Percentiles rank a stretch among this genome's conserved stretches.
Evolutionary conservation across 176 grass and related monocot species (phyloP).

Genomic region (Aegilops bicornis): DNA sequence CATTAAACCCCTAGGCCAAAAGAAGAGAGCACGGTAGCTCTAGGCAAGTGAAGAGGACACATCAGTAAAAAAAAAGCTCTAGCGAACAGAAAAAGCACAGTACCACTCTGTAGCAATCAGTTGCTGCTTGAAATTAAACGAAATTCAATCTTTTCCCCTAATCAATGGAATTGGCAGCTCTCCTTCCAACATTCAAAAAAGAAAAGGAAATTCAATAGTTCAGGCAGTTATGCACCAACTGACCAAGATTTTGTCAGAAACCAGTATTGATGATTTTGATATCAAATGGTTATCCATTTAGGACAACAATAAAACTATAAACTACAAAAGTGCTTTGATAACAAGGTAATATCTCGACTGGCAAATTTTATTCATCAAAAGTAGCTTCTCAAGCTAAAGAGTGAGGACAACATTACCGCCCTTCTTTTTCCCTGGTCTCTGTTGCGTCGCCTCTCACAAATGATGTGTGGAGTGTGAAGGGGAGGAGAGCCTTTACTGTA

Average conservation of each 20-base stretch:
- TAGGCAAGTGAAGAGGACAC: not conserved
- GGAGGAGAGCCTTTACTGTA: too few species aligned
- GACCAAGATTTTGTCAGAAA: not conserved
- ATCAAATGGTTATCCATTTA: not conserved
- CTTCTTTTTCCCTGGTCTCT: too few species aligned
- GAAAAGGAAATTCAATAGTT: too few species aligned
- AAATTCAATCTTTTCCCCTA: not conserved
- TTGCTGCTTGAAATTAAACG: not conserved
- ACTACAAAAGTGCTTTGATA: not conserved
- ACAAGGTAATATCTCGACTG: not conserved
- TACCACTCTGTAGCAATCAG: not conserved
- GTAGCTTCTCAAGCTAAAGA: conserved; percentile 6
- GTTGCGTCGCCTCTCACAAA: too few species aligned
- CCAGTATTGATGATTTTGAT: not conserved
- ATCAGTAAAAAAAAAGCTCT: not conserved
- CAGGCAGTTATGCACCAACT: not conserved
- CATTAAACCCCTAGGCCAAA: not conserved
- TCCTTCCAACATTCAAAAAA: too few species aligned
- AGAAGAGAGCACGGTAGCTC: not conserved
- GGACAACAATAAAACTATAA: not conserved
- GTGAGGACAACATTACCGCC: too few species aligned
- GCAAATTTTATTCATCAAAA: not conserved
- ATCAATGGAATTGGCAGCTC: too few species aligned
- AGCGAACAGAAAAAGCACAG: not conserved
- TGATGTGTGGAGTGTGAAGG: too few species aligned